Base-by-base conservation (phyloP, 345 rosid genomes). In the Pugionium dolabratum region DNA sequence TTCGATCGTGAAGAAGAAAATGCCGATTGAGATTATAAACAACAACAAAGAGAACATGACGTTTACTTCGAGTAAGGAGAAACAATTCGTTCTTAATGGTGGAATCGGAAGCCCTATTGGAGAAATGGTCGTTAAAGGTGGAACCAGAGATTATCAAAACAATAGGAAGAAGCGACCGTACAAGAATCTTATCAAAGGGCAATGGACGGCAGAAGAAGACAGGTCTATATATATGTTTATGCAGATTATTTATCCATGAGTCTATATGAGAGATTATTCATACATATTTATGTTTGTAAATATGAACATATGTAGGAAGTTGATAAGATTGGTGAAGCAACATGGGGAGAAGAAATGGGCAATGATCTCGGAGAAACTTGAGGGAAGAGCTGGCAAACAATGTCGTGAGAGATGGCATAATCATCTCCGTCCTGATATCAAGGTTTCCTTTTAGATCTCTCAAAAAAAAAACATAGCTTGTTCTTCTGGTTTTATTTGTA, bases 381-480 rank as follows among this genome's bases (percentile, higher is more conserved):
- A 37, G 7, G 99, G 92, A 71, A 83, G 97, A 74, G 97, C 89
- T 4, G 99, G 99, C 36, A 93, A 93, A 74, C 99, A 90, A 73
- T 93, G 99, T 67, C 87, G 97, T 2, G 98, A 93, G 75, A 81
- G 98, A 78, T 93, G 99, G 99, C 97, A 93, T 79, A 93, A 93
- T 70, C 97, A 93, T 84, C 76, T 93, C 64, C 84, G 96, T 11
- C 97, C 98, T 29, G 85, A 93, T 77, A 90, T 93, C 66, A 93
- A 86, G 95, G 99, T 86, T 66, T 85, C 53, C 47, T 27, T 30
- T 30, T 54, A 9, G 40, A 33, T 48, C 45, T 62, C 47, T 56
- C 18, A 18, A 18, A 18, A 18, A 18, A 18, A 18, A 18, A 18
- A 18, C 18, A 18, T 18, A 18, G 18, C 18, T 18, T 18, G 18